Percentiles rank a stretch among this genome's conserved stretches.
These are phyloP conservation scores for Hericium erinaceus DNA, from an alignment of 768 basidiomycete genomes.

Conservation along the genomic window DNA sequence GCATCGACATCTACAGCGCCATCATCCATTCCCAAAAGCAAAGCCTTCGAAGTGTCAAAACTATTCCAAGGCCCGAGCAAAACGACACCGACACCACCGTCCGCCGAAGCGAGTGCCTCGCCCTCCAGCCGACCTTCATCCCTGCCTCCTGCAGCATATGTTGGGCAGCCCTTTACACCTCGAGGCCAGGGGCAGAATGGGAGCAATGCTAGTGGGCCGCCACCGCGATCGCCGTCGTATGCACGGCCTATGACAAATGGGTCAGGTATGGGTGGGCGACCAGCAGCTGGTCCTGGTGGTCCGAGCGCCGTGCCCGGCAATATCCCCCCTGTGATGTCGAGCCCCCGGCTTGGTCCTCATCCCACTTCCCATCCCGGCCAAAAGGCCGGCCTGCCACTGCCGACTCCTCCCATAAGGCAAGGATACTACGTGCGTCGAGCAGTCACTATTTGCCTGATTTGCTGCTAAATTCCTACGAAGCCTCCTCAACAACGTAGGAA, in stretches of 20 bases:
- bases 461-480: no score
- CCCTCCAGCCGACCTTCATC: slow-evolving; percentile 44
- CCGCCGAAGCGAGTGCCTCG: slow-evolving; percentile 12
- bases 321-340: slow-evolving; percentile 36
- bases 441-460: no score
- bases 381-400: slow-evolving; percentile 41
- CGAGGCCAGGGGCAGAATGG: slow-evolving; percentile 12
- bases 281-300: slow-evolving; percentile 32
- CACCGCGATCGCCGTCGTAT: slow-evolving; percentile 60
- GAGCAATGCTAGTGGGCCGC: slow-evolving; percentile 6
- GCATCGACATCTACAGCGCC: slow-evolving; percentile 15
- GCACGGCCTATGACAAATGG: slow-evolving; percentile 46
- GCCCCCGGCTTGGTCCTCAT: slow-evolving; percentile 58
- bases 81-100: slow-evolving; percentile 14
- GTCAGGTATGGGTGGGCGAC: slow-evolving; percentile 39
- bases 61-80: slow-evolving; percentile 43
- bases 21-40: slow-evolving; percentile 22
- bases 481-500: slow-evolving; percentile 52
- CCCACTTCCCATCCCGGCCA: slow-evolving; percentile 46
- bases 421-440: slow-evolving; percentile 41
- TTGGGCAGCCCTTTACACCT: slow-evolving; percentile 4
- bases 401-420: slow-evolving; percentile 34
- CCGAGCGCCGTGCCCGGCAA: slow-evolving; percentile 27
- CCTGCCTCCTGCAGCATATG: slow-evolving; percentile 35
- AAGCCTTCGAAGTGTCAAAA: slow-evolving; percentile 47